Conservation (phyloP, 78 protist species). For the Guillardia theta region DNA sequence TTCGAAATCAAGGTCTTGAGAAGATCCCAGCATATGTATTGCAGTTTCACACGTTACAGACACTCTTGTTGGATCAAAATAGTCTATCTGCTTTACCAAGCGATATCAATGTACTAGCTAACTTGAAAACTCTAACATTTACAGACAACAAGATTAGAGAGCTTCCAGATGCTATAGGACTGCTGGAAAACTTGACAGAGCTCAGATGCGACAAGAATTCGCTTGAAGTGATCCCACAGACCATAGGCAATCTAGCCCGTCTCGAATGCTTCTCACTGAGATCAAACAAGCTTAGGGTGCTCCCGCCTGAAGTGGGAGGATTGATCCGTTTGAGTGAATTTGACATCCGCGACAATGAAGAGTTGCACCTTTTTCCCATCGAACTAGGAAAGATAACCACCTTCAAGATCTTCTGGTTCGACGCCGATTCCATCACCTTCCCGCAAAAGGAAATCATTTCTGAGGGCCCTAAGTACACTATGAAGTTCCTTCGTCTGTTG, state of each 20-base stretch:
- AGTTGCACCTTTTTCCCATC: not conserved
- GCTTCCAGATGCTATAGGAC: not conserved
- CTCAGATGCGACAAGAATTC: not conserved
- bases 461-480: not conserved
- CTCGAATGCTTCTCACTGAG: conserved; percentile 2
- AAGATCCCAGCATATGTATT: not conserved
- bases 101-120: no score
- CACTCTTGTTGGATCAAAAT: not conserved
- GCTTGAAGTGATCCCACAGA: not conserved
- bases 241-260: not conserved
- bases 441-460: not conserved
- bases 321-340: not conserved
- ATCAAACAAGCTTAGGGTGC: not conserved
- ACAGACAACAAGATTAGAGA: not conserved
- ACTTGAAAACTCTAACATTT: not conserved
- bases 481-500: not conserved
- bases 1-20: not conserved
- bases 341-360: not conserved
- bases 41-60: not conserved
- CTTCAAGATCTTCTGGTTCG: conserved; percentile 2
- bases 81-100: no score
- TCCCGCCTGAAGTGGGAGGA: not conserved
- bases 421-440: not conserved
- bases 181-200: not conserved
- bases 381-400: not conserved